Evolutionary conservation across 2,329 filamentous ascomycete genomes (phyloP), one percentile per base, ranked within the genome.

Genomic region (Penicillium sclerotiorum): DNA sequence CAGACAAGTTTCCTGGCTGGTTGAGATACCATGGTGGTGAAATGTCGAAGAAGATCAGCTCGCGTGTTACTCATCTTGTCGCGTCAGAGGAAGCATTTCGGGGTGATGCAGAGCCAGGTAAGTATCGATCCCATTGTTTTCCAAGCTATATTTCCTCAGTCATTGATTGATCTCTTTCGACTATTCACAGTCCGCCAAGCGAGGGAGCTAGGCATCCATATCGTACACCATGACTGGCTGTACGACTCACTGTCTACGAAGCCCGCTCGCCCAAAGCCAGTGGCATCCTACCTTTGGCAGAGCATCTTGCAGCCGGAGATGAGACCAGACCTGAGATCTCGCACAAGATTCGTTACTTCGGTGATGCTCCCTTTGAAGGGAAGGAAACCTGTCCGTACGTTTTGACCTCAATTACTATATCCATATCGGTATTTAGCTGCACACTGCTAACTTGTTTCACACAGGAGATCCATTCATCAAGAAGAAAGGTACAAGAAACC

Each of bases 61-160:
- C 75, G 0, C 61, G 73, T 0, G 82, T 87, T 8, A 95, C 90
- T 0, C 90, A 95, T 69, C 73, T 96, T 0, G 77, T 96, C 18
- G 82, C 84, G 46, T 83, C 82, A 0, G 74, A 80, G 42, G 77
- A 83, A 27, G 80, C 85, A 13, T 91, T 83, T 68, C 78, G 80
- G 53, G 69, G 75, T 6, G 61, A 75, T 1, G 66, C 68, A 51
- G 68, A 77, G 41, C 66, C 71, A 58, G 67, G 77, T 74, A 67
- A 42, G 54, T 8, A 11, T 6, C 15, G 28, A 11, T 13, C 11
- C 5, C 15, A 4, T n/a, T 17, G n/a, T 36, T 11, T 11, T 18
- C 8, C 9, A 36, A 17, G 17, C n/a, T 17, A 9, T 18, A 36
- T 36, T 28, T 4, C 33, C 12, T 17, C 6, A 15, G 12, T 27